Percentiles rank a stretch among this genome's conserved stretches.
These are phyloP conservation scores for Ochromonas danica DNA, from an alignment of 108 stramenopile genomes.

Conservation along the genomic window DNA sequence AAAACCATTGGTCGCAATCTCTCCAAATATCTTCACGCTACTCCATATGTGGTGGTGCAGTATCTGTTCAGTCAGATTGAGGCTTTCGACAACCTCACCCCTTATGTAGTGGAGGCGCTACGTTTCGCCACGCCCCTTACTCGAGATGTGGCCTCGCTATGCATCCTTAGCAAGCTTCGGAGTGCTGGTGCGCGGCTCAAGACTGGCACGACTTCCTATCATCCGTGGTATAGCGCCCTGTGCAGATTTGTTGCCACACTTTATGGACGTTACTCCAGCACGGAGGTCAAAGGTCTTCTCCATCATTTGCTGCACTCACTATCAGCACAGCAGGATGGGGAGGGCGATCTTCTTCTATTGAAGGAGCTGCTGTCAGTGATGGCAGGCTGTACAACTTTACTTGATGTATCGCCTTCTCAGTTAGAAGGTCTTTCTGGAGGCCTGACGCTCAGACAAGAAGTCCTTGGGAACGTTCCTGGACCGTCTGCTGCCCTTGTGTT, in stretches of 20 bases:
- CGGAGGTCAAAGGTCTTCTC: conserved; percentile 5
- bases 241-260: conserved; percentile 1
- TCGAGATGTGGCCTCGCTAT: conserved; percentile 78
- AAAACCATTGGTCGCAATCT: conserved; percentile 54
- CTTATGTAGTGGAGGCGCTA: conserved; percentile 83
- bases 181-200: background rate
- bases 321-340: background rate
- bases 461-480: background rate
- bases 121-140: conserved; percentile 70
- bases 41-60: conserved; percentile 77
- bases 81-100: conserved; percentile 87
- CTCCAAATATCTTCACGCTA: conserved; percentile 74
- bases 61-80: conserved; percentile 83
- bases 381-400: background rate
- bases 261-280: conserved; percentile 3
- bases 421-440: conserved; percentile 31
- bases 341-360: background rate
- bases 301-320: background rate
- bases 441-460: background rate
- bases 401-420: conserved; percentile 12
- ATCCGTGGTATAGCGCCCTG: conserved; percentile 4
- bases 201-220: background rate
- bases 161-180: conserved; percentile 66
- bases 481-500: background rate
- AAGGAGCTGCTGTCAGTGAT: conserved; percentile 6